These are phyloP conservation scores for Cardamine chenopodiifolia DNA, from an alignment of 345 rosid genomes.

Conservation along the genomic window DNA sequence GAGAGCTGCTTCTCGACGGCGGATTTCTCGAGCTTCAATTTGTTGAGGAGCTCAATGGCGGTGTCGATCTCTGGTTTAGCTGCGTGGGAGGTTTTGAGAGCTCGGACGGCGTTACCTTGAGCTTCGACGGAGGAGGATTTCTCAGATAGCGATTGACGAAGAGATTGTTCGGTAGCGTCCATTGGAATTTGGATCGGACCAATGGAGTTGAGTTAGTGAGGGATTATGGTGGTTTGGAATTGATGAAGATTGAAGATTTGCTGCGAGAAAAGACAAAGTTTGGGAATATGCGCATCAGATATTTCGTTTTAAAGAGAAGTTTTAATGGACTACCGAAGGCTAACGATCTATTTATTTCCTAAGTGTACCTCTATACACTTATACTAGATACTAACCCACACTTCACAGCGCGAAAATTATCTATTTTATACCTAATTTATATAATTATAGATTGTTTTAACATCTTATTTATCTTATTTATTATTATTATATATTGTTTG, in stretches of 20 bases:
- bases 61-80: slow-evolving; percentile 68
- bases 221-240: slow-evolving; percentile 19
- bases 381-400: too few relatives aligned
- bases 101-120: slow-evolving; percentile 75
- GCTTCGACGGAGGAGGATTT: slow-evolving; percentile 70
- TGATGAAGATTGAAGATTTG: slow-evolving; percentile 27
- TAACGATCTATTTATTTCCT: too few relatives aligned
- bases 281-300: slow-evolving; percentile 53
- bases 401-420: too few relatives aligned
- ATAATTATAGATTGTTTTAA: too few relatives aligned
- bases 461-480: too few relatives aligned
- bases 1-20: slow-evolving; percentile 73
- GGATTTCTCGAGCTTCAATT: slow-evolving; percentile 72
- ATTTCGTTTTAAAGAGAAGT: too few relatives aligned
- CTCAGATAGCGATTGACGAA: slow-evolving; percentile 60
- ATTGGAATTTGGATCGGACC: slow-evolving; percentile 39
- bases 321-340: too few relatives aligned
- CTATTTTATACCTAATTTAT: too few relatives aligned
- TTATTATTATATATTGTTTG: too few relatives aligned
- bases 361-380: too few relatives aligned
- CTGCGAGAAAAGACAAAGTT: slow-evolving; percentile 36
- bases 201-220: neutral
- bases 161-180: slow-evolving; percentile 69
- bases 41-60: slow-evolving; percentile 67
- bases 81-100: slow-evolving; percentile 66